These are phyloP conservation scores for Ostreobium quekettii DNA, from an alignment of 139 green algal species.

Conservation along the genomic window DNA sequence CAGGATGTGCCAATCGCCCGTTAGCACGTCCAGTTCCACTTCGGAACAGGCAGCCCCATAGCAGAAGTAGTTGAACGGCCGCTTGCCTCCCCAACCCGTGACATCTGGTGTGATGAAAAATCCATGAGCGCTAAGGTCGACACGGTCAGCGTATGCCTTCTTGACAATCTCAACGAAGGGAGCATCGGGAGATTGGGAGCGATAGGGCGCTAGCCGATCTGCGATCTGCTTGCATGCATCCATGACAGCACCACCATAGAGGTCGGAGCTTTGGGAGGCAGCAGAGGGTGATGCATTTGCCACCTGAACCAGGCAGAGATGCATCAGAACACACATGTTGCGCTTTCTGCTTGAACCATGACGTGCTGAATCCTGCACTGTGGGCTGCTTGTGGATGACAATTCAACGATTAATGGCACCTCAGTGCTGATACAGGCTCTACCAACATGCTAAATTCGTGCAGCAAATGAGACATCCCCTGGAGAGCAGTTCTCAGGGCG, in stretches of 20 bases:
- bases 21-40: constrained; percentile 83
- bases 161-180: constrained; percentile 43
- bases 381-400: too few species aligned
- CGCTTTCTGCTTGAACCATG: too few species aligned
- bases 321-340: too few species aligned
- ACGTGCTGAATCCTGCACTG: too few species aligned
- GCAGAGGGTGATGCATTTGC: constrained; percentile 91
- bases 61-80: constrained; percentile 90
- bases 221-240: constrained; percentile 85
- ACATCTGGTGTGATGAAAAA: constrained; percentile 92
- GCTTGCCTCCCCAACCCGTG: constrained; percentile 49
- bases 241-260: constrained; percentile 85
- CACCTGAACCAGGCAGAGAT: too few species aligned
- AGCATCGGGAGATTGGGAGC: neutral
- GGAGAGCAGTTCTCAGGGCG: too few species aligned
- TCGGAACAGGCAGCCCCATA: constrained; percentile 62
- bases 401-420: too few species aligned
- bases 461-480: too few species aligned
- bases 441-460: too few species aligned
- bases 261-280: constrained; percentile 77
- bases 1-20: constrained; percentile 67
- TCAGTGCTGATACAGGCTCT: too few species aligned
- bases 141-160: constrained; percentile 71
- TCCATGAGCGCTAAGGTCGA: constrained; percentile 87
- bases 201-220: constrained; percentile 58